Evolutionary conservation across 1,139 yeast species (phyloP), one percentile per base, ranked within the genome.

Genomic region (Hansenula sp.): DNA sequence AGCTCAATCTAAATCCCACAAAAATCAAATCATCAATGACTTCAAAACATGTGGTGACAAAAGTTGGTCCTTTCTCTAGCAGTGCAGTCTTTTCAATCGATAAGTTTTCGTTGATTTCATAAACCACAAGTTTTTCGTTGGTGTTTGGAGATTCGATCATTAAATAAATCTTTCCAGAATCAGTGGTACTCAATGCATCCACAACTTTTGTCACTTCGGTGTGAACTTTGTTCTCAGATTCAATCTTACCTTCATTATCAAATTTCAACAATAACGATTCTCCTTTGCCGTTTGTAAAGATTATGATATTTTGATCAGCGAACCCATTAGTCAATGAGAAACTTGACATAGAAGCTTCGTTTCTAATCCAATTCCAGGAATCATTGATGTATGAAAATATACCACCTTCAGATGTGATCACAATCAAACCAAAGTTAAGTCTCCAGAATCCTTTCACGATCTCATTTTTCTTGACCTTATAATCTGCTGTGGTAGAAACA

Each of bases 1-100:
- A 75, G 12, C 88, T 86, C 53, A 73, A 77, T 43, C 95, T 66
- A 2, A 94, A 85, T 0, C 95, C 95, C 25, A 88, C 60, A 21
- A 85, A 56, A 6, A 85, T 53, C 60, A 70, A 65, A 19, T 47
- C 49, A 2, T 57, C 45, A 46, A 75, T 77, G 36, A 71, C 63
- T 16, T 63, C 68, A 40, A 81, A 59, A 16, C 80, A 72, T 0
- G 92, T 79, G 1, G 86, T 70, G 3, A 79, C 75, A 53, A 84
- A 82, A 66, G 72, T 52, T 56, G 72, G 37, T 64, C 77, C 63
- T 56, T 70, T 64, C 0, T 25, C 39, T 3, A 68, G 55, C 3
- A 40, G 32, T 10, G 43, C 43, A 3, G 51, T 48, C 1, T 53
- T 40, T 3, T 59, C 47, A 1, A 58, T 36, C 6, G 61, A 41